Base-by-base conservation (phyloP, 1,284 basidiomycete species). In the Sanghuangporus baumii region DNA sequence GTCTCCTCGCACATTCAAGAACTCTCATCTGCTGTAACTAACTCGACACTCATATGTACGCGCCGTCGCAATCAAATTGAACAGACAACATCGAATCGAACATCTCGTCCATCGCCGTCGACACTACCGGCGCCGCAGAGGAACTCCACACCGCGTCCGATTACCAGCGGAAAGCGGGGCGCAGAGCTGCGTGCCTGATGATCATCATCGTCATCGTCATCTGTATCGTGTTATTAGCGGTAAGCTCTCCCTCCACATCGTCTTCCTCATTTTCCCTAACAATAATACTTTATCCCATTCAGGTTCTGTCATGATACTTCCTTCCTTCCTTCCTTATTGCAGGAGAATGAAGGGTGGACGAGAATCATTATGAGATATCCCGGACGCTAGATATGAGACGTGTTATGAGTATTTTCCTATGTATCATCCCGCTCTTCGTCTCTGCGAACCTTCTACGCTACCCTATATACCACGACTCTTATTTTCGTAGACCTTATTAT, bases 81-180 rank as follows among this genome's bases (percentile, higher is more conserved):
- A 37, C 71, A 96, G 96, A 99, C 73, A 98, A 98, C 71, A 98
- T 99, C 71, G 95, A 98, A 74, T 89, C 88, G 64, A 99, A 99
- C 71, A 90, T 99, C 51, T 89, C 88, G 20, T 90, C 87, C 0
- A 91, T 98, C 52, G 88, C 91, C 0, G 84, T 85, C 14, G 92
- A 98, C 72, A 96, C 94, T 0, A 79, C 85, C 1, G 88, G 87
- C 40, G 97, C 96, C 9, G 88, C 93, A 5, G 86, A 91, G 65
- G 95, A 99, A 73, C 81, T 99, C 52, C 87, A 84, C 1, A 91
- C 90, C 11, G 97, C 97, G 1, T 88, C 93, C 66, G 93, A 94
- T 38, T 98, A 98, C 73, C 97, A 99, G 76, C 86, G 94, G 57
- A 96, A 88, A 74, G 96, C 97, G 2, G 96, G 96, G 1, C 84